Percentiles rank a stretch among this genome's conserved stretches.
Conservation (phyloP, 495 filamentous ascomycete species). For the Xylaria bambusicola region DNA sequence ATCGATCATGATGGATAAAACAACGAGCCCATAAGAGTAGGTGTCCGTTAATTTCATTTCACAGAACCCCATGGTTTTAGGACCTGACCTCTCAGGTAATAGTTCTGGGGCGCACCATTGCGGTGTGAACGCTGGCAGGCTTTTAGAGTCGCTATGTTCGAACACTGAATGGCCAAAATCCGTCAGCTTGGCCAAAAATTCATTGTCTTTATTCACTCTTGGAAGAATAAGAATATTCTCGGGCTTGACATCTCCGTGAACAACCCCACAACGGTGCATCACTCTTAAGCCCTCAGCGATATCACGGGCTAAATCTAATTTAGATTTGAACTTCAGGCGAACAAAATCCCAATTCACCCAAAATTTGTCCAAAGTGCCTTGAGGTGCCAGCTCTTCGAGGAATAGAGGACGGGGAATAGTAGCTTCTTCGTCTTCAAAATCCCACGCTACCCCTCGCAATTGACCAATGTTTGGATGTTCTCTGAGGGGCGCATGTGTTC, state of each 20-base stretch:
- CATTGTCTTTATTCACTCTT: neutral
- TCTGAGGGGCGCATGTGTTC: neutral
- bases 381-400: neutral
- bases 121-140: neutral
- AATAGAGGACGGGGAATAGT: neutral
- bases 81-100: neutral
- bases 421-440: neutral
- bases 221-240: neutral
- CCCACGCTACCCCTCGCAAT: neutral
- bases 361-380: neutral
- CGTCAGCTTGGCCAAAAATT: neutral
- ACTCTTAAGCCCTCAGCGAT: neutral
- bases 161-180: neutral
- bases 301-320: neutral
- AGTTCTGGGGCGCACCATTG: neutral
- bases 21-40: neutral
- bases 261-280: slow-evolving; percentile 26
- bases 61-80: neutral
- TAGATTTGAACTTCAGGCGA: neutral
- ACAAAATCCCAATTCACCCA: neutral
- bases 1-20: neutral
- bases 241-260: slow-evolving; percentile 3
- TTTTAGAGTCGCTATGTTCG: neutral
- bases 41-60: neutral
- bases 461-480: neutral